phyloP scores from a whole-genome alignment of 2,329 filamentous ascomycete species.

The Penicillium sp. region DNA sequence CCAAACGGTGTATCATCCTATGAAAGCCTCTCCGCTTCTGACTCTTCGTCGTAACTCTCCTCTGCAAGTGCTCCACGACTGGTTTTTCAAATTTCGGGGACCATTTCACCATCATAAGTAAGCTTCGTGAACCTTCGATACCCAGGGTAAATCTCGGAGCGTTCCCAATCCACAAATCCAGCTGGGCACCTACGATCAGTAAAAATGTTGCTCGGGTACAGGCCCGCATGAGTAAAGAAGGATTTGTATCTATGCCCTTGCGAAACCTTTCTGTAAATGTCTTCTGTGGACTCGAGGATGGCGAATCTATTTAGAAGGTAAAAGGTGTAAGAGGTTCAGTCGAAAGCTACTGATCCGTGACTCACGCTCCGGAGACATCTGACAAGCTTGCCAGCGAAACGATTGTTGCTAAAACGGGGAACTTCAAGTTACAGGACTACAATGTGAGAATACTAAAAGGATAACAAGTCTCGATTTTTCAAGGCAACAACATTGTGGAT shows the following conservation, averaged over 20 bases:
- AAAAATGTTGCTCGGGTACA: conserved; percentile 28
- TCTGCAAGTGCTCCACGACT: conserved; percentile 14
- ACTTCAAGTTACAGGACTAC: neutral
- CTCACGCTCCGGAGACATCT: no score
- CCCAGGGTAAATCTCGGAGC: conserved; percentile 30
- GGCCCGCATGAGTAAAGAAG: conserved; percentile 31
- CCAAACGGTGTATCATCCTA: conserved; percentile 16
- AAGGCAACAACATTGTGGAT: conserved; percentile 14
- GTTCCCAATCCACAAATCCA: conserved; percentile 36
- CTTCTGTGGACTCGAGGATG: no score
- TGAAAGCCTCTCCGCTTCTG: conserved; percentile 15
- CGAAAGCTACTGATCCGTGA: no score
- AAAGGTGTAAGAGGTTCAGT: no score
- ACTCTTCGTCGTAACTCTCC: conserved; percentile 18
- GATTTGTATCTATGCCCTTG: conserved; percentile 7
- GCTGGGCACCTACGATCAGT: conserved; percentile 26
- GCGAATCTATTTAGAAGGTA: no score
- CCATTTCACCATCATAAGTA: conserved; percentile 19
- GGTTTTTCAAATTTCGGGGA: conserved; percentile 10
- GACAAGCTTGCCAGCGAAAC: no score
- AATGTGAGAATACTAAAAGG: neutral
- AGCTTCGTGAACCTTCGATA: conserved; percentile 37
- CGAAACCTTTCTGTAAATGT: neutral
- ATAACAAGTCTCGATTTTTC: conserved; percentile 19
- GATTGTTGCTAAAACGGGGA: no score